Conservation (phyloP, 2,329 filamentous ascomycete species). For the Phaeosphaeria sp. region DNA sequence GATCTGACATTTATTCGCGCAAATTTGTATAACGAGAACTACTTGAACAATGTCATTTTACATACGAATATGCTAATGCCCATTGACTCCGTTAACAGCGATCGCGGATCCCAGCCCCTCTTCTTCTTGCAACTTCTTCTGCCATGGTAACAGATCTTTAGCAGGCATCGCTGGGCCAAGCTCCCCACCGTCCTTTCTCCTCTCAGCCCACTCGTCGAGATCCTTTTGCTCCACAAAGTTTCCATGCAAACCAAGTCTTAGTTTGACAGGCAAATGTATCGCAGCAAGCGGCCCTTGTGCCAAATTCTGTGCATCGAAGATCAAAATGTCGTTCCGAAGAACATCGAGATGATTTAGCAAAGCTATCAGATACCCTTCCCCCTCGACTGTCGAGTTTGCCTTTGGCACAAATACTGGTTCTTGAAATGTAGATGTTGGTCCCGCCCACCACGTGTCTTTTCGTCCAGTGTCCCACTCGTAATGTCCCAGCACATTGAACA, state of each 20-base stretch:
- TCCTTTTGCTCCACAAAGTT: constrained; percentile 42
- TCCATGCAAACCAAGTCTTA: constrained; percentile 41
- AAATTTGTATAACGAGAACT: neutral
- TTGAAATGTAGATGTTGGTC: constrained; percentile 55
- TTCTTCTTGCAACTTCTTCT: constrained; percentile 32
- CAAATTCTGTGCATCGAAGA: constrained; percentile 53
- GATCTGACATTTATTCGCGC: too few relatives aligned
- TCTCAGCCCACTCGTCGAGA: constrained; percentile 38
- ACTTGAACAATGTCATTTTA: neutral
- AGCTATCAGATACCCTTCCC: constrained; percentile 59
- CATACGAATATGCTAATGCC: neutral
- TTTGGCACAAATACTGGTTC: constrained; percentile 62
- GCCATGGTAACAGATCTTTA: constrained; percentile 35
- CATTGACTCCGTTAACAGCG: neutral
- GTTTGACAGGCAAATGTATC: constrained; percentile 49
- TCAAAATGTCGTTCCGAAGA: constrained; percentile 49
- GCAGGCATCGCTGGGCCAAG: constrained; percentile 33
- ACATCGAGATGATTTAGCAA: constrained; percentile 53
- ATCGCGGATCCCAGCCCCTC: constrained; percentile 14
- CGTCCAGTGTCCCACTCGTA: constrained; percentile 40
- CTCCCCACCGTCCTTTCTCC: constrained; percentile 33
- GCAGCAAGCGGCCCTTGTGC: constrained; percentile 49
- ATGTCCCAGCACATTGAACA: constrained; percentile 45
- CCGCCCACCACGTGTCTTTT: constrained; percentile 45
- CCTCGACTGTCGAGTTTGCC: constrained; percentile 51